Evolutionary conservation across 345 rosid genomes (phyloP).

Genomic region (Populus euphratica): DNA sequence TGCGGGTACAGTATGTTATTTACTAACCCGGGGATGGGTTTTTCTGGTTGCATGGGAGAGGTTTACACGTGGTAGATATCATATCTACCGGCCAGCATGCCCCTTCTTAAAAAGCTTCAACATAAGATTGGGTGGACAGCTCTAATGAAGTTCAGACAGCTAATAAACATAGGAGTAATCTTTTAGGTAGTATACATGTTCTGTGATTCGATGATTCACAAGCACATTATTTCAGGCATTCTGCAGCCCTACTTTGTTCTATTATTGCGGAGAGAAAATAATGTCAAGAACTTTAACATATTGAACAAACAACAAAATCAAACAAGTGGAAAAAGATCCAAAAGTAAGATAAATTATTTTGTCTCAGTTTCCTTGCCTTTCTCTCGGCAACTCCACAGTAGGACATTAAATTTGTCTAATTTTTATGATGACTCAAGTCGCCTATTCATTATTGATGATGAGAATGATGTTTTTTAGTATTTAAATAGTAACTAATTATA

Average conservation of each 20-base stretch:
- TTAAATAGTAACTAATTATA: too few species aligned
- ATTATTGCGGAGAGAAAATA: slow-evolving; percentile 35
- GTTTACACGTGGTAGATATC: slow-evolving; percentile 22
- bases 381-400: not conserved
- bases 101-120: slow-evolving; percentile 24
- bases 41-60: slow-evolving; percentile 1
- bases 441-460: too few species aligned
- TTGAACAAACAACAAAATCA: slow-evolving; percentile 19
- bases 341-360: slow-evolving; percentile 4
- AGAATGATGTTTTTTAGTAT: too few species aligned
- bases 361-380: not conserved
- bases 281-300: slow-evolving; percentile 16
- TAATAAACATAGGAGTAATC: slow-evolving; percentile 15
- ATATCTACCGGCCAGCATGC: slow-evolving; percentile 2
- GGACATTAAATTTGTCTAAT: not conserved
- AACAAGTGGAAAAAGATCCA: slow-evolving; percentile 26
- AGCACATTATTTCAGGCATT: slow-evolving; percentile 15
- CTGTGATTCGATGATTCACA: slow-evolving; percentile 22
- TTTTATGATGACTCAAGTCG: too few species aligned
- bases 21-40: not conserved
- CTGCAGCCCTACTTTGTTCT: slow-evolving; percentile 15
- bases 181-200: not conserved
- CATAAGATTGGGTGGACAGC: slow-evolving; percentile 37
- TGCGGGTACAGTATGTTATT: slow-evolving; percentile 1
- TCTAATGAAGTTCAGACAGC: slow-evolving; percentile 40